phyloP scores from a whole-genome alignment of 768 basidiomycete species.

The Coprinellus micaceus region DNA sequence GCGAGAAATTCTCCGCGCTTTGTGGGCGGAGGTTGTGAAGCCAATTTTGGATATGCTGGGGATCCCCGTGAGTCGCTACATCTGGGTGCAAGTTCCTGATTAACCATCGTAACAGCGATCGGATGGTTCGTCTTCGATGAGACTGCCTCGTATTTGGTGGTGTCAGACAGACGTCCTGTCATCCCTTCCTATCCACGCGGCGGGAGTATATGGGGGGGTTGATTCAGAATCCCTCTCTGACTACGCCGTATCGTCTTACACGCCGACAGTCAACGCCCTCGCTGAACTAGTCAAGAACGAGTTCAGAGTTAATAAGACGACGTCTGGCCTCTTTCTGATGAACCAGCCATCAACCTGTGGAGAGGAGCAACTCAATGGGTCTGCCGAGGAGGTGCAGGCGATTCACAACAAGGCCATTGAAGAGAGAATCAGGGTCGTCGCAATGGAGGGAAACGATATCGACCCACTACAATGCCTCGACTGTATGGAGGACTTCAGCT shows the following conservation, averaged over 20 bases:
- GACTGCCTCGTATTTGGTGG: slow-evolving; percentile 11
- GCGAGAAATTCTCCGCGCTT: background rate
- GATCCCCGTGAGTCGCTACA: background rate
- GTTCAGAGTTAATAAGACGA: background rate
- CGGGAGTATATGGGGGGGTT: slow-evolving; percentile 1
- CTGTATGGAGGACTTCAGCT: slow-evolving; percentile 11
- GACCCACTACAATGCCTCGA: background rate
- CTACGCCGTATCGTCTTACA: slow-evolving; percentile 20
- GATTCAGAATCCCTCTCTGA: slow-evolving; percentile 5
- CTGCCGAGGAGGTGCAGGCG: slow-evolving; percentile 7
- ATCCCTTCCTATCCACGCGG: slow-evolving; percentile 13
- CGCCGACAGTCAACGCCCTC: slow-evolving; percentile 11
- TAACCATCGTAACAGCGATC: background rate
- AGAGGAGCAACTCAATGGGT: slow-evolving; percentile 12
- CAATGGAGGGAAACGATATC: background rate
- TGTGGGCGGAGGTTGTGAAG: background rate
- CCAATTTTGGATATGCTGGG: slow-evolving; percentile 7
- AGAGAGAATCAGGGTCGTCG: background rate
- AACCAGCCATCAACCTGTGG: slow-evolving; percentile 9
- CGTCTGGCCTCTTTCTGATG: slow-evolving; percentile 9
- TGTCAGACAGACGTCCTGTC: slow-evolving; percentile 6
- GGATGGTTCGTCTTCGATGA: background rate
- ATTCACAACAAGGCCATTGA: background rate
- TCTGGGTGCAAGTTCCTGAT: background rate
- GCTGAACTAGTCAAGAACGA: background rate